These are phyloP conservation scores for Coccomyxa sp. DNA, from an alignment of 139 green algal genomes.

Conservation along the genomic window DNA sequence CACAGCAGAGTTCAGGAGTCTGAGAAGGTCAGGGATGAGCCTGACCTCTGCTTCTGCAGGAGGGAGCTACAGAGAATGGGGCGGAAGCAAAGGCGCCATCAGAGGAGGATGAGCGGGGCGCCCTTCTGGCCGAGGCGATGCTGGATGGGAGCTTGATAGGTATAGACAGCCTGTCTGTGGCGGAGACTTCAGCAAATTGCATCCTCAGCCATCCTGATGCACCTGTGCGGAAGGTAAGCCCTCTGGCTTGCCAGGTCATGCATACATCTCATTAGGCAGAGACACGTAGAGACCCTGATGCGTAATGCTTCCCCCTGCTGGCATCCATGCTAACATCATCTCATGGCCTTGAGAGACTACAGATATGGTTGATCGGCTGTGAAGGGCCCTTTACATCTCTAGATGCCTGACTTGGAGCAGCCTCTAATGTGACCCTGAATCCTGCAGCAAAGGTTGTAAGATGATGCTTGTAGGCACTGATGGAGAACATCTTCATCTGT, in stretches of 20 bases:
- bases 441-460: neutral
- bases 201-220: constrained; percentile 27
- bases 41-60: constrained; percentile 17
- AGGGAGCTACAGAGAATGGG: constrained; percentile 13
- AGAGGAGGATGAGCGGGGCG: too few species aligned
- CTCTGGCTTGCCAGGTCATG: too few species aligned
- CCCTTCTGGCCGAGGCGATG: constrained; percentile 51
- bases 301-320: too few species aligned
- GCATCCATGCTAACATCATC: too few species aligned
- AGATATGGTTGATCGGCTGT: too few species aligned
- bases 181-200: constrained; percentile 17
- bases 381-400: too few species aligned
- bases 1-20: too few species aligned
- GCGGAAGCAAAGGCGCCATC: too few species aligned
- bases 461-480: constrained; percentile 12
- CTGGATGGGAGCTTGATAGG: constrained; percentile 34
- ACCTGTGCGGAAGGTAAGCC: constrained; percentile 31
- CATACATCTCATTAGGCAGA: too few species aligned
- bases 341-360: too few species aligned
- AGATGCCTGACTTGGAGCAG: neutral
- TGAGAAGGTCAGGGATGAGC: too few species aligned
- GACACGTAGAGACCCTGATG: too few species aligned
- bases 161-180: constrained; percentile 18
- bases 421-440: neutral
- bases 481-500: constrained; percentile 54